Percentiles rank a stretch among this genome's conserved stretches.
phyloP scores from a whole-genome alignment of 2,329 filamentous ascomycete species.

The Botryotinia globosa region DNA sequence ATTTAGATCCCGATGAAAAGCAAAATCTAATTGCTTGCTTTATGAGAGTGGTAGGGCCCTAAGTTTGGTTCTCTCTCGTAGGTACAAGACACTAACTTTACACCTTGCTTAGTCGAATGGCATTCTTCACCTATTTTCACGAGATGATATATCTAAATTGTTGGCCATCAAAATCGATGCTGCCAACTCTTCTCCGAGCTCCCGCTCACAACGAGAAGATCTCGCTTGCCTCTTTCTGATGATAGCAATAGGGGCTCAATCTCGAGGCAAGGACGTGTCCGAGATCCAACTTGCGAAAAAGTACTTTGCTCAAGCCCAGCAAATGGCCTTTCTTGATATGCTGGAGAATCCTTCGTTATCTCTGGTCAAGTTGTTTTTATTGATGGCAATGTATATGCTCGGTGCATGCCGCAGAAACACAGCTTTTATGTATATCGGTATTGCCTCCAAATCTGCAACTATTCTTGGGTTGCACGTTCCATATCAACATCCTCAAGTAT shows the following conservation, averaged over 20 bases:
- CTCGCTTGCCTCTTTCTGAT: slow-evolving; percentile 12
- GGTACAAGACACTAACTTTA: not conserved
- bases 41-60: not conserved
- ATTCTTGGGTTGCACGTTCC: slow-evolving; percentile 13
- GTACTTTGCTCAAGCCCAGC: slow-evolving; percentile 12
- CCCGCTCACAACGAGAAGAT: slow-evolving; percentile 1
- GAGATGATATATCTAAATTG: slow-evolving; percentile 8
- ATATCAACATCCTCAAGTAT: not conserved
- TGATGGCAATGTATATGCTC: slow-evolving; percentile 16
- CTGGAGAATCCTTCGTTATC: slow-evolving; percentile 6
- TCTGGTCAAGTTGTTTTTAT: slow-evolving; percentile 5
- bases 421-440: slow-evolving; percentile 12
- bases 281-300: slow-evolving; percentile 8
- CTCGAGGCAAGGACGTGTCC: not conserved
- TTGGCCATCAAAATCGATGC: not conserved
- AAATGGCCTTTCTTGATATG: slow-evolving; percentile 11
- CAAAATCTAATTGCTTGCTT: not conserved
- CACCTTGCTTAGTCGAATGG: slow-evolving; percentile 1
- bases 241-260: slow-evolving; percentile 17
- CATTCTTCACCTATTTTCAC: slow-evolving; percentile 5
- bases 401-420: slow-evolving; percentile 10
- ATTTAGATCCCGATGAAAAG: slow-evolving; percentile 6
- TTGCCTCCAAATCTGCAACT: slow-evolving; percentile 12
- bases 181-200: not conserved
- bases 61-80: not conserved